Conservation (phyloP, 2,329 filamentous ascomycete genomes). For the Apiospora hydei region DNA sequence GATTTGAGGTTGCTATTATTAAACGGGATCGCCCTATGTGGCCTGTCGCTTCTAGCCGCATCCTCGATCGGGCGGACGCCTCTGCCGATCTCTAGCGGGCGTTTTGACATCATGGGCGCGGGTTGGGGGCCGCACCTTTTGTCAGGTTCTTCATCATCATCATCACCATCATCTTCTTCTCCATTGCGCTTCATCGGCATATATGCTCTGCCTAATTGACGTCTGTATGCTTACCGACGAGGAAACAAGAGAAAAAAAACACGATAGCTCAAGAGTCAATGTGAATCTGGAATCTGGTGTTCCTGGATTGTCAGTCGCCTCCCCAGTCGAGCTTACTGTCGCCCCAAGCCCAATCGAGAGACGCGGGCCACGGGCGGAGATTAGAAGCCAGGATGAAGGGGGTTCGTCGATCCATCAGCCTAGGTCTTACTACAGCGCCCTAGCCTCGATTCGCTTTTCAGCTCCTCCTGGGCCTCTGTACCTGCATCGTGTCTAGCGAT, state of each 20-base stretch:
- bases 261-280: no score
- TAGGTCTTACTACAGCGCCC: slow-evolving; percentile 7
- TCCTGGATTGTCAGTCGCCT: not conserved
- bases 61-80: not conserved
- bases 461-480: not conserved
- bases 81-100: slow-evolving; percentile 1
- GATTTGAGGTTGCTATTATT: not conserved
- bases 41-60: not conserved
- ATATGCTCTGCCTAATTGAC: not conserved
- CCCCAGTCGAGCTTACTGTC: not conserved
- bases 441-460: not conserved
- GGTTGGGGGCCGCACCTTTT: not conserved
- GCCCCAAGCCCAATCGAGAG: not conserved
- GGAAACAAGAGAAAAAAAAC: no score
- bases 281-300: no score
- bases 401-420: not conserved
- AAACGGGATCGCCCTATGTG: not conserved
- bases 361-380: not conserved
- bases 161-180: not conserved
- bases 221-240: no score
- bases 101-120: not conserved
- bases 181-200: not conserved
- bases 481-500: not conserved
- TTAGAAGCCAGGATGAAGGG: not conserved
- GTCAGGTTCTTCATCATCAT: not conserved